Percentiles rank a stretch among this genome's conserved stretches.
Conservation (phyloP, 169 alveolate species). For the Toxoplasma gondii region DNA sequence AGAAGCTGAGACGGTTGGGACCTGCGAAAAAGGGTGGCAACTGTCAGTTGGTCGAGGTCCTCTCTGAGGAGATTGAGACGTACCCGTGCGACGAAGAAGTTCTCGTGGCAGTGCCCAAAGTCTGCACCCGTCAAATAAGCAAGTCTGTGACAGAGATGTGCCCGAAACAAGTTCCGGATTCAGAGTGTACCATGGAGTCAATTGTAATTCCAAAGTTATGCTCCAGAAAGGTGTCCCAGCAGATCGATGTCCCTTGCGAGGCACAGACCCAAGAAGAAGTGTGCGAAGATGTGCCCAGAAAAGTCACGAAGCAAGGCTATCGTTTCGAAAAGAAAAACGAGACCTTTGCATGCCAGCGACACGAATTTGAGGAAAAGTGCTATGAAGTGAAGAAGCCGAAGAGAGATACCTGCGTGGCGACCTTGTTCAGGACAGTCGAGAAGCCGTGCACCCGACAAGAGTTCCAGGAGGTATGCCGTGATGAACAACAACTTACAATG, state of each 20-base stretch:
- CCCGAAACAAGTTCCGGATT: conserved; percentile 54
- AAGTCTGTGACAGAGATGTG: conserved; percentile 46
- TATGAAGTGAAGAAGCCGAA: conserved; percentile 60
- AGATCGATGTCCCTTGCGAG: conserved; percentile 53
- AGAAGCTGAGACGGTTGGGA: conserved; percentile 31
- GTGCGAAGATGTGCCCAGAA: conserved; percentile 50
- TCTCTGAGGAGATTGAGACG: conserved; percentile 59
- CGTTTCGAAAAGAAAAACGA: conserved; percentile 28
- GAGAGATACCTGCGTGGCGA: conserved; percentile 43
- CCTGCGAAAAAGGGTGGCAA: conserved; percentile 63
- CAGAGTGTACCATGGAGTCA: conserved; percentile 52
- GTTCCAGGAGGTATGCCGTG: conserved; percentile 59
- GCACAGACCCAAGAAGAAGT: conserved; percentile 42
- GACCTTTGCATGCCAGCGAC: conserved; percentile 53
- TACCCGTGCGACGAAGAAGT: conserved; percentile 67
- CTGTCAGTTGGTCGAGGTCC: conserved; percentile 60
- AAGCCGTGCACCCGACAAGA: conserved; percentile 56
- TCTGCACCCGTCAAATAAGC: conserved; percentile 55
- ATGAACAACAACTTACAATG: conserved; percentile 42
- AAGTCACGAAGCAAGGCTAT: conserved; percentile 46
- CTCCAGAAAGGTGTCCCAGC: conserved; percentile 17
- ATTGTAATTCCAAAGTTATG: conserved; percentile 49
- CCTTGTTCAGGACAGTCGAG: conserved; percentile 47
- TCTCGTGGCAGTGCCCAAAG: conserved; percentile 48
- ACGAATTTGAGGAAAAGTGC: conserved; percentile 55